Conservation (phyloP, 1,284 basidiomycete species). For the Ceratobasidium sp. region DNA sequence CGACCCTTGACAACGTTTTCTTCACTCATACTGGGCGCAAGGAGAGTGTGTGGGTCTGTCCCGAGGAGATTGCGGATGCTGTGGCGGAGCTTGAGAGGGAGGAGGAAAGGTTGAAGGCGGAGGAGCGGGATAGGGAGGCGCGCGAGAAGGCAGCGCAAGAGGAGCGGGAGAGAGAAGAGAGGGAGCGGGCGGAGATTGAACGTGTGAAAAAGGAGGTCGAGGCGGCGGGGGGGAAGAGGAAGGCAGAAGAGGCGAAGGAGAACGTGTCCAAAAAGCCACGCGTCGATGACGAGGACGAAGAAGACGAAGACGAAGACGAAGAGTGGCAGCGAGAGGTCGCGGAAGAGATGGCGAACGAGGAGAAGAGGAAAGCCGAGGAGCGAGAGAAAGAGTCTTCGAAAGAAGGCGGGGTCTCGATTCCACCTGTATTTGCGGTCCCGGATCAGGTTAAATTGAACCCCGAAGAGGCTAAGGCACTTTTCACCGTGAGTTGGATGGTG, state of each 20-base stretch:
- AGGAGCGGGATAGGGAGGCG: constrained; percentile 55
- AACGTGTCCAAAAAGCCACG: constrained; percentile 48
- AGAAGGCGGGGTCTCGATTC: constrained; percentile 56
- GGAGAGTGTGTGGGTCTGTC: constrained; percentile 90
- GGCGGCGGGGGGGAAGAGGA: constrained; percentile 69
- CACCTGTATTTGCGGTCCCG: constrained; percentile 72
- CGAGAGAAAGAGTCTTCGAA: constrained; percentile 58
- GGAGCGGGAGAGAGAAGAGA: constrained; percentile 56
- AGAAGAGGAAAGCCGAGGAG: constrained; percentile 62
- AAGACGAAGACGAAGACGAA: constrained; percentile 63
- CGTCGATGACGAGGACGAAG: constrained; percentile 55
- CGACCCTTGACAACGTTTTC: constrained; percentile 92
- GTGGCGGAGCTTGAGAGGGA: constrained; percentile 75
- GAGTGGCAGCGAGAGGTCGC: constrained; percentile 79
- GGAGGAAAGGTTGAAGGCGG: constrained; percentile 64
- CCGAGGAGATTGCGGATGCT: constrained; percentile 85
- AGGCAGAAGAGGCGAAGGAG: constrained; percentile 62
- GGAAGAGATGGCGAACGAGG: constrained; percentile 81
- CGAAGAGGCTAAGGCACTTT: constrained; percentile 92
- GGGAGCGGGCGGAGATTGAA: constrained; percentile 64
- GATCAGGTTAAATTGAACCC: constrained; percentile 83
- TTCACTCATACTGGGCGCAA: constrained; percentile 89
- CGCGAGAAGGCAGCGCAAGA: constrained; percentile 52
- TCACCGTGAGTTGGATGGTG: constrained; percentile 76
- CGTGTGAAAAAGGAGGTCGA: constrained; percentile 69